Conservation (phyloP, 495 filamentous ascomycete species). For the Neurospora tetrasperma region DNA sequence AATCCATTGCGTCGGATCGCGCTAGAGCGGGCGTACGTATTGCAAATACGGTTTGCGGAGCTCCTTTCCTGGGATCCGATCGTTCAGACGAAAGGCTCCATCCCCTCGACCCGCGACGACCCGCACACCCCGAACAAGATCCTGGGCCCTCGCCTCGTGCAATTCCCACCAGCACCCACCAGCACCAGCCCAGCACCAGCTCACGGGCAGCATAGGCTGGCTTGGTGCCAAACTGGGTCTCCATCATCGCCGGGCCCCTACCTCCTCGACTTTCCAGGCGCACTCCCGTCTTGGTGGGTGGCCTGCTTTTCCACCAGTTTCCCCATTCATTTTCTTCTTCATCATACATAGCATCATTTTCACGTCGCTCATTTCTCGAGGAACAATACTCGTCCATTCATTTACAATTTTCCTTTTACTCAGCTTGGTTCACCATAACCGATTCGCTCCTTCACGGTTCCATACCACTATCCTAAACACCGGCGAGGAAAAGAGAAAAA, state of each 20-base stretch:
- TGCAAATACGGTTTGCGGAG: conserved; percentile 1
- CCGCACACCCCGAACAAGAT: conserved; percentile 14
- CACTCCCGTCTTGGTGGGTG: background rate
- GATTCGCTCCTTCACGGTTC: conserved; percentile 2
- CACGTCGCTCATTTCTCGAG: conserved; percentile 24
- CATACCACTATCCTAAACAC: background rate
- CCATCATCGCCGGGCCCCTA: background rate
- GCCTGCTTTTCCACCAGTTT: conserved; percentile 4
- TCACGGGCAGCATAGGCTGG: background rate
- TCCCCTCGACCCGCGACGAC: conserved; percentile 3
- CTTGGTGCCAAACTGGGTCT: background rate
- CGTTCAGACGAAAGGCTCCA: background rate
- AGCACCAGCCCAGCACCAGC: background rate
- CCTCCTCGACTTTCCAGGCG: conserved; percentile 6
- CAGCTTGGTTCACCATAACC: background rate
- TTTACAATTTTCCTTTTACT: conserved; percentile 13
- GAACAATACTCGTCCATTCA: conserved; percentile 23
- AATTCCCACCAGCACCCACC: background rate
- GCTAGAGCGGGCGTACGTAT: conserved; percentile 7
- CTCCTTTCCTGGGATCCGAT: background rate
- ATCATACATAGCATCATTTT: conserved; percentile 20
- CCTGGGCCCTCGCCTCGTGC: conserved; percentile 8
- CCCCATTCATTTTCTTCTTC: conserved; percentile 12
- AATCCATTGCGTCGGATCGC: conserved; percentile 13
- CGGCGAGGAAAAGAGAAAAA: background rate